Percentiles rank a stretch among this genome's conserved stretches.
phyloP scores from a whole-genome alignment of 805 yeast genomes.

The Candida pseudoglaebosa region DNA sequence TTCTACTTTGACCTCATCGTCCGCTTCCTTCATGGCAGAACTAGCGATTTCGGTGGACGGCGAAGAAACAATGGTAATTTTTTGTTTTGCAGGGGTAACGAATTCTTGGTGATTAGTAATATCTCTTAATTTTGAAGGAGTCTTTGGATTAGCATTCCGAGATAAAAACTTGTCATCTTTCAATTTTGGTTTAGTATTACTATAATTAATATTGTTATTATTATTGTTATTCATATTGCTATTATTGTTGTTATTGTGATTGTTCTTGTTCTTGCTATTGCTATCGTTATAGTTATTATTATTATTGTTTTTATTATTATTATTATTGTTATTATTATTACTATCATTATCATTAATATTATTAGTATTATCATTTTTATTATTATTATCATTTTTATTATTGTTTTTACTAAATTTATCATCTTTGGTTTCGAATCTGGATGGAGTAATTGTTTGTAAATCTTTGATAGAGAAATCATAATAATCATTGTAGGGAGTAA shows the following conservation, averaged over 20 bases:
- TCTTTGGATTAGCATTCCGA: constrained; percentile 17
- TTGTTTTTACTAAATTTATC: constrained; percentile 13
- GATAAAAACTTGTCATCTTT: constrained; percentile 7
- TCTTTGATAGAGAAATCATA: constrained; percentile 17
- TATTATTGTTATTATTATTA: no score
- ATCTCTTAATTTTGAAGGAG: constrained; percentile 32
- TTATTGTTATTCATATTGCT: no score
- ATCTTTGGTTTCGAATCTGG: constrained; percentile 22
- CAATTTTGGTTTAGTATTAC: constrained; percentile 17
- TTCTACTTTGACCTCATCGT: constrained; percentile 6
- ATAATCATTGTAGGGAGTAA: not conserved
- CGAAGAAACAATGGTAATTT: constrained; percentile 27
- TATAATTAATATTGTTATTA: no score
- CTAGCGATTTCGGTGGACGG: constrained; percentile 42
- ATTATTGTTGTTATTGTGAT: no score
- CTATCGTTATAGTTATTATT: no score
- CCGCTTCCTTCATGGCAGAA: constrained; percentile 21
- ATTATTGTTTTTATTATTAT: no score
- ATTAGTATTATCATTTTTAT: no score
- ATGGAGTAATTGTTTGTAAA: constrained; percentile 38
- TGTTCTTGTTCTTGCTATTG: no score
- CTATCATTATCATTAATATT: no score
- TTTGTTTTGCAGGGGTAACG: constrained; percentile 34
- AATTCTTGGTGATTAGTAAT: constrained; percentile 19
- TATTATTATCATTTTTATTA: constrained; percentile 8